phyloP scores from a whole-genome alignment of 148 eudicot genomes.

The Suaeda aralocaspica region DNA sequence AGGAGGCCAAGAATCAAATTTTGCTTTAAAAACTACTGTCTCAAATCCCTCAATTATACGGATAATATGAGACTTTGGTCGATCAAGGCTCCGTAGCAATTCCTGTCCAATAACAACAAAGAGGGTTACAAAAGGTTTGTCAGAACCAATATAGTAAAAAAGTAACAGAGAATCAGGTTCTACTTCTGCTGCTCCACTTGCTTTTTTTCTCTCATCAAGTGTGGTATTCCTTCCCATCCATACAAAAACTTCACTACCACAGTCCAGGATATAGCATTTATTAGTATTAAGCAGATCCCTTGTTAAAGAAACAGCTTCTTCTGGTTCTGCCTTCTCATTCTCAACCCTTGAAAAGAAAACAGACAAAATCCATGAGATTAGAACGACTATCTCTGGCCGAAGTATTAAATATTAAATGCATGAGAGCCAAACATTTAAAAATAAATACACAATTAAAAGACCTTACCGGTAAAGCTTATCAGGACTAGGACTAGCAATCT shows the following conservation, averaged over 20 bases:
- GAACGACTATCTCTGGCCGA: background rate
- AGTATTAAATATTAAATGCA: background rate
- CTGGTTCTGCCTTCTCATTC: slow-evolving; percentile 60
- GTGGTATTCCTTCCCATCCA: slow-evolving; percentile 88
- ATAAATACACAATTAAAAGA: slow-evolving; percentile 7
- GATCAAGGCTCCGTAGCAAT: slow-evolving; percentile 52
- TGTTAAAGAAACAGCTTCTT: slow-evolving; percentile 55
- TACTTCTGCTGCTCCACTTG: slow-evolving; percentile 82
- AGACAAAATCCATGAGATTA: slow-evolving; percentile 14
- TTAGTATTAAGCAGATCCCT: slow-evolving; percentile 64
- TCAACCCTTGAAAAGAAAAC: slow-evolving; percentile 48
- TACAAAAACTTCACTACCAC: slow-evolving; percentile 69
- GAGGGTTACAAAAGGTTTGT: background rate
- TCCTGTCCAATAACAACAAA: slow-evolving; percentile 39
- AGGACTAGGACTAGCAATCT: slow-evolving; percentile 37
- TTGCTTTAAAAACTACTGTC: slow-evolving; percentile 61
- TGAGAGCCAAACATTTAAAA: background rate
- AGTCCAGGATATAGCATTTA: slow-evolving; percentile 80
- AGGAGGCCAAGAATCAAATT: slow-evolving; percentile 78
- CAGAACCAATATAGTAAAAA: background rate
- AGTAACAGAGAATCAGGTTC: background rate
- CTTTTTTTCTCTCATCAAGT: slow-evolving; percentile 69
- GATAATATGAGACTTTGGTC: slow-evolving; percentile 65
- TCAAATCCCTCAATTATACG: slow-evolving; percentile 83
- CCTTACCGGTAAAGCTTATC: slow-evolving; percentile 67